A percentile compares a stretch with the other conserved stretches of the same genome.
These are phyloP conservation scores for Triticum dicoccoides DNA, from an alignment of 176 grass and related monocot genomes.

Conservation along the genomic window DNA sequence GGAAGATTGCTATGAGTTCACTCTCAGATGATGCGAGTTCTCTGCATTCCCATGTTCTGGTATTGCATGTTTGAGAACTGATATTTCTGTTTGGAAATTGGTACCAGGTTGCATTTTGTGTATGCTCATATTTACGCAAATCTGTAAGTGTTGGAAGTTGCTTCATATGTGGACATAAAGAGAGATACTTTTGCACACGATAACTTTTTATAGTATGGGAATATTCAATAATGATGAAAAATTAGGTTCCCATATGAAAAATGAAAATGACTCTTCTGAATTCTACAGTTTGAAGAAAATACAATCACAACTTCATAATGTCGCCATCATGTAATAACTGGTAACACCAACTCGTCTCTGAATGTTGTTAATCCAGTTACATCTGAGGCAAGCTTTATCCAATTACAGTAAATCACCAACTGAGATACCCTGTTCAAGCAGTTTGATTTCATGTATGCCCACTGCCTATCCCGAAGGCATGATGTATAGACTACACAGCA, in stretches of 20 bases:
- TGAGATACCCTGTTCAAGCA: background rate
- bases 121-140: background rate
- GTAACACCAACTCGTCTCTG: background rate
- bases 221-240: background rate
- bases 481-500: background rate
- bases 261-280: background rate
- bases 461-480: background rate
- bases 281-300: background rate
- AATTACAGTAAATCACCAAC: background rate
- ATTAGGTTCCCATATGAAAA: no score
- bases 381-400: background rate
- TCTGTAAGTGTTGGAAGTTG: background rate
- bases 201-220: background rate
- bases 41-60: background rate
- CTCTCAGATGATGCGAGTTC: background rate
- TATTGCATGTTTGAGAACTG: background rate
- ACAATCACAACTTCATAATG: background rate
- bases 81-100: background rate
- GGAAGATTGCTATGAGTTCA: background rate
- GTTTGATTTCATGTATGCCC: background rate
- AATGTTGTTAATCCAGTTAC: background rate
- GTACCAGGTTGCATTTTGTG: background rate
- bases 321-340: background rate
- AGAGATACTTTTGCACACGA: background rate
- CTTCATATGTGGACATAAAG: background rate